phyloP scores from a whole-genome alignment of 148 eudicot species.

The Nepenthes gracilis region DNA sequence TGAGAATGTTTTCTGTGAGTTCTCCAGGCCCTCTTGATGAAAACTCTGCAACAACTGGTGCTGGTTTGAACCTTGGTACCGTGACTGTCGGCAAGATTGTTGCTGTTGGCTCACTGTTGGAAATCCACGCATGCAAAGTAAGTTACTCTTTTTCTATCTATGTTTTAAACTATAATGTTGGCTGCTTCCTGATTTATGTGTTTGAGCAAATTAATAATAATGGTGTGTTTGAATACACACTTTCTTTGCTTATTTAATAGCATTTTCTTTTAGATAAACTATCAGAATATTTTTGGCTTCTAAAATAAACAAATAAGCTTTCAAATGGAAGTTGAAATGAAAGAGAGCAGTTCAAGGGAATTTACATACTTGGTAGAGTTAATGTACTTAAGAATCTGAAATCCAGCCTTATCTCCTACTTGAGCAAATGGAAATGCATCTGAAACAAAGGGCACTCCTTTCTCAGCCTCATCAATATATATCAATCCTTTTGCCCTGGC shows the following conservation, averaged over 20 bases:
- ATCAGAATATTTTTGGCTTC: too few relatives aligned
- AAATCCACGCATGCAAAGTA: neutral
- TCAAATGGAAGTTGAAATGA: neutral
- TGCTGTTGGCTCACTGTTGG: conserved; percentile 38
- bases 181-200: too few relatives aligned
- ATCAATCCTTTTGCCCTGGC: conserved; percentile 50
- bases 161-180: too few relatives aligned
- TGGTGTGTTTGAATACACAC: too few relatives aligned
- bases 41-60: conserved; percentile 62
- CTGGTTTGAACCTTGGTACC: conserved; percentile 32
- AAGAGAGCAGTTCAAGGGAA: neutral
- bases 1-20: conserved; percentile 54
- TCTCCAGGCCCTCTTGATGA: conserved; percentile 67
- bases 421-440: conserved; percentile 47
- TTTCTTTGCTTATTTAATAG: too few relatives aligned
- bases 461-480: conserved; percentile 25
- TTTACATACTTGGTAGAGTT: conserved; percentile 45
- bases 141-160: too few relatives aligned
- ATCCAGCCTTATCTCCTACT: conserved; percentile 29
- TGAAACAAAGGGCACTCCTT: conserved; percentile 40
- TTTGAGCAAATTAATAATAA: too few relatives aligned
- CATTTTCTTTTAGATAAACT: too few relatives aligned
- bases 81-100: conserved; percentile 35
- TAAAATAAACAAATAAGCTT: too few relatives aligned
- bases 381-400: conserved; percentile 42